A percentile compares a stretch with the other conserved stretches of the same genome.
These are phyloP conservation scores for Sphagnum magellanicum DNA, from an alignment of 228 moss, liverwort and hornwort genomes.

Conservation along the genomic window DNA sequence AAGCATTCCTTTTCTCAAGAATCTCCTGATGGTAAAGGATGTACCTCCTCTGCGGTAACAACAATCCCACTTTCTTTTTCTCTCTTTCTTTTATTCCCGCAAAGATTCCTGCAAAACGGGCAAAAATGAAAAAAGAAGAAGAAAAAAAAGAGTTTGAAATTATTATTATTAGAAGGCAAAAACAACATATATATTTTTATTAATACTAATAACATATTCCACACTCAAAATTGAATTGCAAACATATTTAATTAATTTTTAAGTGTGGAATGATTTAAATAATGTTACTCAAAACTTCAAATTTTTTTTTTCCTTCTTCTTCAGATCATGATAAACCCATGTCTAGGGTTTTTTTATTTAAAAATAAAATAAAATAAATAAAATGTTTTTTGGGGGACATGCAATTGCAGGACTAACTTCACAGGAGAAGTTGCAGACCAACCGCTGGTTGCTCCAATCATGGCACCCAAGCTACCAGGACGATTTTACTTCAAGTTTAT, in stretches of 20 bases:
- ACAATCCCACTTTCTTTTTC: no score
- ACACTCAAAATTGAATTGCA: no score
- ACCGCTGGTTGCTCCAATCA: conserved; percentile 29
- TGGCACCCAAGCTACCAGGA: conserved; percentile 31
- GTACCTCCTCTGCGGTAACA: not conserved
- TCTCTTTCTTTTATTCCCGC: not conserved
- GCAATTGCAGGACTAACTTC: not conserved
- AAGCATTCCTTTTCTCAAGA: conserved; percentile 16
- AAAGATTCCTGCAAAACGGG: no score
- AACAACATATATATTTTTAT: not conserved
- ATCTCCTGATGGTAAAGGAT: not conserved
- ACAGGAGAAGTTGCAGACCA: conserved; percentile 43
- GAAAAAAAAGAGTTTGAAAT: not conserved
- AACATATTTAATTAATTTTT: no score
- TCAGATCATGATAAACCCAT: no score
- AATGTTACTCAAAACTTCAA: no score
- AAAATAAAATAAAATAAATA: not conserved
- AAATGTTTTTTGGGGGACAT: not conserved
- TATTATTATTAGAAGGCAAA: no score
- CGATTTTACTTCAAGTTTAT: conserved; percentile 34
- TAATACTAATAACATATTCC: no score
- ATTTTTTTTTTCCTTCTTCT: no score
- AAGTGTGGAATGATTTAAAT: no score
- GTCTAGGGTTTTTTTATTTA: no score
- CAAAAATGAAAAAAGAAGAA: no score